These are phyloP conservation scores for Nematocida homosporus DNA, from an alignment of 371 early-diverging fungal species.

Conservation along the genomic window DNA sequence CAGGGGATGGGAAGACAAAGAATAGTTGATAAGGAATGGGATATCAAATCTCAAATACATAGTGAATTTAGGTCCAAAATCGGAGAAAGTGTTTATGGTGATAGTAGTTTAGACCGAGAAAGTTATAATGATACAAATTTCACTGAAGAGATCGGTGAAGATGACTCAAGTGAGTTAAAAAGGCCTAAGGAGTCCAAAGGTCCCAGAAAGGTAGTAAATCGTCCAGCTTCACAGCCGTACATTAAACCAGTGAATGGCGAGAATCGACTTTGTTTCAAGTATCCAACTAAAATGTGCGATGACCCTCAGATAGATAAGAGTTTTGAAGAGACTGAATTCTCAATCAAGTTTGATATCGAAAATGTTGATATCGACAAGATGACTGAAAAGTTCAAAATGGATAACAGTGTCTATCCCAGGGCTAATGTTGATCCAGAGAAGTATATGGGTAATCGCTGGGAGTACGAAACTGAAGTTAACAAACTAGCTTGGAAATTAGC, in stretches of 20 bases:
- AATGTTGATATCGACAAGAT: conserved; percentile 70
- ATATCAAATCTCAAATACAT: conserved; percentile 32
- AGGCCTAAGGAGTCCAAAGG: conserved; percentile 53
- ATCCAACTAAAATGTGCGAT: conserved; percentile 68
- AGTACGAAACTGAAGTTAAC: conserved; percentile 83
- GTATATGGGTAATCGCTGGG: conserved; percentile 82
- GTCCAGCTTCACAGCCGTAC: conserved; percentile 68
- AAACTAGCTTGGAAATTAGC: conserved; percentile 79
- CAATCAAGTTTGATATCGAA: conserved; percentile 75
- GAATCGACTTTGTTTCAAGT: conserved; percentile 68
- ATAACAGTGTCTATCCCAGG: conserved; percentile 79
- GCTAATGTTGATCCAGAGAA: conserved; percentile 72
- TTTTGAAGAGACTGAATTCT: conserved; percentile 71
- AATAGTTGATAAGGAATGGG: conserved; percentile 53
- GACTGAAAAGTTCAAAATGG: conserved; percentile 72
- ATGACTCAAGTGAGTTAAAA: conserved; percentile 54
- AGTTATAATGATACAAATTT: conserved; percentile 17
- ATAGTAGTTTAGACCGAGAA: conserved; percentile 20
- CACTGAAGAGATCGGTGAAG: conserved; percentile 64
- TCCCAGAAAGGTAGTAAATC: conserved; percentile 67
- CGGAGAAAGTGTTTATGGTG: conserved; percentile 9
- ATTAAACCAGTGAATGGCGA: conserved; percentile 67
- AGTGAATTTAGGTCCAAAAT: conserved; percentile 50
- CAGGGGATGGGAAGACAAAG: conserved; percentile 61
- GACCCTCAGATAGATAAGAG: conserved; percentile 63